Conservation (phyloP, 2,329 filamentous ascomycete genomes). For the Raffaelea albimanens region DNA sequence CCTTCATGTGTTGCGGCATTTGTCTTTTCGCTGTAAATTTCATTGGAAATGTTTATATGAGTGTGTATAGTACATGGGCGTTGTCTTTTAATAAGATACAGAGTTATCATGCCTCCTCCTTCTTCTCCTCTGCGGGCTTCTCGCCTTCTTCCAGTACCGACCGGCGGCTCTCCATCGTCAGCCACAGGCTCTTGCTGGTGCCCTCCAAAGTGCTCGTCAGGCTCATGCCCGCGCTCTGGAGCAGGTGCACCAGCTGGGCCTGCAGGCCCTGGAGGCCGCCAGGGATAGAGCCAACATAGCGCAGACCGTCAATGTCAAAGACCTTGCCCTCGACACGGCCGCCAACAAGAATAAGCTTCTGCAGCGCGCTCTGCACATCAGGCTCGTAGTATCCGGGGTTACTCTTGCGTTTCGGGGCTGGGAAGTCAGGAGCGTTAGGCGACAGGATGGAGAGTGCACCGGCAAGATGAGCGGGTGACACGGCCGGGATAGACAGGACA, state of each 20-base stretch:
- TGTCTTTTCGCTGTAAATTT: too few species aligned
- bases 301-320: conserved; percentile 64
- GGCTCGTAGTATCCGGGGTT: conserved; percentile 76
- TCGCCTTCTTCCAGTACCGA: conserved; percentile 69
- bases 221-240: conserved; percentile 71
- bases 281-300: conserved; percentile 62
- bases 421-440: conserved; percentile 63
- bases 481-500: conserved; percentile 67
- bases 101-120: too few species aligned
- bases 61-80: too few species aligned
- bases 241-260: conserved; percentile 68
- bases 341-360: conserved; percentile 80
- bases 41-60: too few species aligned
- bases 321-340: conserved; percentile 78
- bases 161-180: conserved; percentile 76
- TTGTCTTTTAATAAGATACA: too few species aligned
- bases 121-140: conserved; percentile 8
- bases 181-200: conserved; percentile 71
- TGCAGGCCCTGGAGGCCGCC: conserved; percentile 74
- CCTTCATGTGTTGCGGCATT: too few species aligned
- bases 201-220: conserved; percentile 73
- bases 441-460: conserved; percentile 70
- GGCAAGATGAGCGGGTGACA: conserved; percentile 77
- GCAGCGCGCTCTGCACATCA: conserved; percentile 67
- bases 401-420: conserved; percentile 65